A percentile compares a stretch with the other conserved stretches of the same genome.
Conservation (phyloP, 129 eudicot genomes). For the Pseudognaphalium luteoalbum region DNA sequence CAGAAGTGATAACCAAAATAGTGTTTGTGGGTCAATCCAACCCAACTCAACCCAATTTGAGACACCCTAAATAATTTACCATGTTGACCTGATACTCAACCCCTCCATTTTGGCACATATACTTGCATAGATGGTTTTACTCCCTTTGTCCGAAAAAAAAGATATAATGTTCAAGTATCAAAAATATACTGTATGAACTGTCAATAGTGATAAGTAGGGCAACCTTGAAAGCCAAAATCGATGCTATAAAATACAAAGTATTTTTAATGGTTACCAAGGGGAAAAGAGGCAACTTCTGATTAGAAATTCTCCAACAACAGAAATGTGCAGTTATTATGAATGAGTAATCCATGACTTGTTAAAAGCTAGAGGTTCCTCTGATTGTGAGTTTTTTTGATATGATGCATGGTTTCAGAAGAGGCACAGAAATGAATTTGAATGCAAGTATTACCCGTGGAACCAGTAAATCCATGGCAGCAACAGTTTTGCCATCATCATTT, state of each 20-base stretch:
- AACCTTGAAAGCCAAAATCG: background rate
- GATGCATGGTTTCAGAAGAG: background rate
- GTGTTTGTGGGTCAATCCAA: background rate
- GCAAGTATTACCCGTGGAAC: constrained; percentile 80
- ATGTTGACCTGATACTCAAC: background rate
- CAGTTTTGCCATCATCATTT: constrained; percentile 97
- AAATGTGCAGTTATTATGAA: background rate
- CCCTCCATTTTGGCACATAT: background rate
- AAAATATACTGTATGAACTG: background rate
- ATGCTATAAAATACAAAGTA: background rate
- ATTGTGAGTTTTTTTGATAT: background rate
- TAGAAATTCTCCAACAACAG: constrained; percentile 7
- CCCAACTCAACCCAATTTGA: background rate
- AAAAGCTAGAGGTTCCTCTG: background rate
- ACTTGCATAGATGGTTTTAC: constrained; percentile 6
- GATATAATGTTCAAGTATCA: background rate
- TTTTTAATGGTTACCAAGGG: background rate
- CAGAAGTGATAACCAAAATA: background rate
- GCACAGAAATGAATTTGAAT: constrained; percentile 5
- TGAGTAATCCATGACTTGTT: too few species aligned
- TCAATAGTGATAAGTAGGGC: background rate
- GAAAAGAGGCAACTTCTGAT: background rate
- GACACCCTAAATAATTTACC: background rate
- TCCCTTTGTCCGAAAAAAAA: background rate
- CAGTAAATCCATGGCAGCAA: constrained; percentile 97